Base-by-base conservation (phyloP, 2,329 filamentous ascomycete genomes). In the Fusarium fracticaudum region DNA sequence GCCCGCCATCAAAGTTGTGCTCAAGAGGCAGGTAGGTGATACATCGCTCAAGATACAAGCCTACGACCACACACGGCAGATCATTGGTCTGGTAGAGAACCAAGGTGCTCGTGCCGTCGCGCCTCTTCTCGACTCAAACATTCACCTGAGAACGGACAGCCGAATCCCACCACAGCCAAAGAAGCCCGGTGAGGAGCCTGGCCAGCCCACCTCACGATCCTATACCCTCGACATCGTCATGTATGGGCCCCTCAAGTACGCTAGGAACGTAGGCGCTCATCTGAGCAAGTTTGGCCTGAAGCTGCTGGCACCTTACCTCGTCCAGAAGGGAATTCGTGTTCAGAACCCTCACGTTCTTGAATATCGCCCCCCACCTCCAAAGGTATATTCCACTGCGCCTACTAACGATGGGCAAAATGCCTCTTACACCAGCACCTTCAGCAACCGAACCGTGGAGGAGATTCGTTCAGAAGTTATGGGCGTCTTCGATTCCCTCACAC, bases 401-500 rank as follows among this genome's bases (percentile, higher is more conserved):
- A 51, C 57, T 24, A 81, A 73, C 18, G 80, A 77, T 63, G 72
- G 77, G 64, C 72, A 80, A 64, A 70, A 70, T 22, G 77, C 74
- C 57, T 67, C 72, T 29, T 71, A 78, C 66, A 67, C 74, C n/a
- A 78, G 74, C 41, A 77, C 82, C 10, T 70, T 83, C 6, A 81
- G 83, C 43, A 83, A 80, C 54, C 89, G 94, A 38, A 96, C 94
- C 1, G 91, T 92, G 1, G 96, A 98, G 77, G 95, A 98, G 82
- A 92, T 98, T 67, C 92, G 93, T 15, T 91, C 91, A 72, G 95
- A 98, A 65, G 93, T 98, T 29, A 89, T 94, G 81, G 91, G 91
- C 47, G 94, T 98, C 80, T 98, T 99, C 78, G 95, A 98, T 83
- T 92, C 92, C 13, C 89, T 98, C 44, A 89, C 91, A 33, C 91